Evolutionary conservation across 306 rosid genomes (phyloP).

Genomic region (Gastrolobium bilobum): DNA sequence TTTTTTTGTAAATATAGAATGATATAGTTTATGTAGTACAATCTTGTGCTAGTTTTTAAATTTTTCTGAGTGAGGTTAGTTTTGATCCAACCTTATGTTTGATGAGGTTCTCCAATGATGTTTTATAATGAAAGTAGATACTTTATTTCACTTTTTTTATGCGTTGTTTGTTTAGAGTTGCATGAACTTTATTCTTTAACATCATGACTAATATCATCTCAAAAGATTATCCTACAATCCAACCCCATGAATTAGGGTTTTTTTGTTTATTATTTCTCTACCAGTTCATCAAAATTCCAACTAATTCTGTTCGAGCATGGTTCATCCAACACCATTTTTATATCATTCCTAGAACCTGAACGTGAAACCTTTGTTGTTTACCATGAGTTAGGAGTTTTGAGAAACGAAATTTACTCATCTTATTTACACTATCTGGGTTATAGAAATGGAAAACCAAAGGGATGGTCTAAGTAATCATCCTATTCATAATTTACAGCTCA

Average conservation of each 20-base stretch:
- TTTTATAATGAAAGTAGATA: neutral
- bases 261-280: too few relatives aligned
- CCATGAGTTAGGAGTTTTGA: neutral
- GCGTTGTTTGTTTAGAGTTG: slow-evolving; percentile 15
- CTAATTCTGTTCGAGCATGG: too few relatives aligned
- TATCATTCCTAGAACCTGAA: too few relatives aligned
- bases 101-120: neutral
- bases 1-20: too few relatives aligned
- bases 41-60: neutral
- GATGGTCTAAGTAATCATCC: too few relatives aligned
- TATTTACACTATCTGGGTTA: neutral
- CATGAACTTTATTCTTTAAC: neutral
- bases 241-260: neutral
- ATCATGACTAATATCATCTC: slow-evolving; percentile 7
- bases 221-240: neutral
- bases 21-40: slow-evolving; percentile 2
- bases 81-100: neutral
- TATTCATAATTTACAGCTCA: neutral
- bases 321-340: too few relatives aligned
- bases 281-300: too few relatives aligned
- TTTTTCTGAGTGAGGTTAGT: slow-evolving; percentile 2
- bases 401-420: slow-evolving; percentile 14
- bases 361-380: too few relatives aligned
- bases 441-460: neutral
- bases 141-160: neutral